Evolutionary conservation across 164 flowering plant species (phyloP), one percentile per base, ranked within the genome.

Genomic region (Santalum album): DNA sequence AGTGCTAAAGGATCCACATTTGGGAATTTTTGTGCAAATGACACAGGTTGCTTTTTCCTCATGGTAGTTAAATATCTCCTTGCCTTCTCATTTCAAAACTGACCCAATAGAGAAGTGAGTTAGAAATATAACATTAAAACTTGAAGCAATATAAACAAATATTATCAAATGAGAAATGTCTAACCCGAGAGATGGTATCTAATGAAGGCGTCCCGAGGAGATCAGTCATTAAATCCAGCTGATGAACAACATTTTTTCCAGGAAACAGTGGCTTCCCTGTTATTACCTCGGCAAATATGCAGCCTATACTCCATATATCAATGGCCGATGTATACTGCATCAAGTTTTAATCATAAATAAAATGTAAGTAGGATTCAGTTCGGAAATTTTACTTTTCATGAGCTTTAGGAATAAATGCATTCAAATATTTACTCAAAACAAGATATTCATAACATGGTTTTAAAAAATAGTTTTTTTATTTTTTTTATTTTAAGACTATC

Each of bases 281-380:
- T 50, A 87, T 60, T 49, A 90, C 86, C 69, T 90, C 98, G 7
- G 98, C 98, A 75, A 90, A 90, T 38, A 90, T 90, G 84, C 98
- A 87, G 53, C 98, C 96, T 56, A 90, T 90, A 59, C 98, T 86
- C 98, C 98, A 90, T 62, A 90, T 82, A 65, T 90, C 98, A 67
- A 90, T 90, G n/a, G 96, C 98, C 19, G 96, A 86, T 19, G 98
- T 90, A 61, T 90, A 90, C 97, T 90, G 86, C 69, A 75, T 22
- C 49, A 26, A 58, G 15, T 32, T 48, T n/a, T n/a, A n/a, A n/a
- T n/a, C n/a, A n/a, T n/a, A n/a, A n/a, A n/a, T n/a, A n/a, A n/a
- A n/a, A n/a, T n/a, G n/a, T n/a, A n/a, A n/a, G n/a, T n/a, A n/a
- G n/a, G n/a, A n/a, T n/a, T n/a, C n/a, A n/a, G n/a, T n/a, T n/a